Conservation (phyloP, 2,329 filamentous ascomycete species). For the Falciphora oryzae region DNA sequence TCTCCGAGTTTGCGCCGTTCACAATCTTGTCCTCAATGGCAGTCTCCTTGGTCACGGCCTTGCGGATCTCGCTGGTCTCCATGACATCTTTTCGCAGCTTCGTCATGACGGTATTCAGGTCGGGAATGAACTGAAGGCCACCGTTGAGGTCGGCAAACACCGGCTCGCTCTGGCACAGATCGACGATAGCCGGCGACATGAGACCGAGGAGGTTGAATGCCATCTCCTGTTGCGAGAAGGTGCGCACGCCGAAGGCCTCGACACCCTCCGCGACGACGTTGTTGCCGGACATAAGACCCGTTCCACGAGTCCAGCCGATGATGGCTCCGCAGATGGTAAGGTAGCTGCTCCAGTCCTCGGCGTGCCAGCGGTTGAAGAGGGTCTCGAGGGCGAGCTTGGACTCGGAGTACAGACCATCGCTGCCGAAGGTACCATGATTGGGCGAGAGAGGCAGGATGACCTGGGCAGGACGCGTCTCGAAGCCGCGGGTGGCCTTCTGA, state of each 20-base stretch:
- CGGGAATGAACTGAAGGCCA: constrained; percentile 93
- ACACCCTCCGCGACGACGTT: constrained; percentile 97
- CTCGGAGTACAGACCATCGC: constrained; percentile 78
- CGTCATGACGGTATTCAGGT: constrained; percentile 91
- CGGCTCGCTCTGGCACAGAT: constrained; percentile 91
- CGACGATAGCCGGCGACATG: constrained; percentile 89
- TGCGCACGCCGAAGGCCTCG: constrained; percentile 92
- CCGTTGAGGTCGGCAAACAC: constrained; percentile 97
- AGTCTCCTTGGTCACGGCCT: constrained; percentile 91
- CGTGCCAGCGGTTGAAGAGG: constrained; percentile 27
- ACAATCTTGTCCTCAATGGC: constrained; percentile 95
- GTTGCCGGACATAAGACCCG: constrained; percentile 76
- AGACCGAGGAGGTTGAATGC: constrained; percentile 96
- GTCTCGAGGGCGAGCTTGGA: constrained; percentile 35
- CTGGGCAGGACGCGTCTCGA: constrained; percentile 92
- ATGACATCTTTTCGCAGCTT: constrained; percentile 90
- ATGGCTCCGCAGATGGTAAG: constrained; percentile 33
- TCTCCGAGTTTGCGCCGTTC: constrained; percentile 88
- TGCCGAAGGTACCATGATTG: constrained; percentile 98
- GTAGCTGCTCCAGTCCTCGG: constrained; percentile 32
- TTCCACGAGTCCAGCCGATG: constrained; percentile 40
- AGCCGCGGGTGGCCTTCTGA: constrained; percentile 81
- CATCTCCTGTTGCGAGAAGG: constrained; percentile 99
- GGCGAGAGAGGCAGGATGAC: constrained; percentile 93
- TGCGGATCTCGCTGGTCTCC: constrained; percentile 89